phyloP scores from a whole-genome alignment of 2,329 filamentous ascomycete species.

The Diaporthe longicolla region DNA sequence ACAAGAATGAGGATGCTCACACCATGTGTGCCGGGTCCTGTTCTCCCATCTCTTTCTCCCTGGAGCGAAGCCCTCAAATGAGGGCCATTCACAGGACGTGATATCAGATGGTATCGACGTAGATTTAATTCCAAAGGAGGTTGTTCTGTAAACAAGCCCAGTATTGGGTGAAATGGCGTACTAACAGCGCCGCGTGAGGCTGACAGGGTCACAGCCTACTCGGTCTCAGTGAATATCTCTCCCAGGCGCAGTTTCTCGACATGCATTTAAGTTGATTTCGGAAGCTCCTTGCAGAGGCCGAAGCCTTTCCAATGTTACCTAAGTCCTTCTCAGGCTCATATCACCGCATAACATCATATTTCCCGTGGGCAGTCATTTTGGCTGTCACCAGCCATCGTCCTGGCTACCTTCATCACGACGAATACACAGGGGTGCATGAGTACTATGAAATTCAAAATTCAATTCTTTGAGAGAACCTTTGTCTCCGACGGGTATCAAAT shows the following conservation, averaged over 20 bases:
- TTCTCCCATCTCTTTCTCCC: too few relatives aligned
- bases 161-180: not conserved
- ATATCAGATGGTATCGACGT: too few relatives aligned
- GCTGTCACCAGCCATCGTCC: not conserved
- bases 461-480: conserved; percentile 10
- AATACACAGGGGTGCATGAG: too few relatives aligned
- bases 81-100: too few relatives aligned
- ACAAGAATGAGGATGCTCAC: not conserved
- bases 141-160: not conserved
- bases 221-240: not conserved
- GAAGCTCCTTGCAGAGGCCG: too few relatives aligned
- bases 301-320: not conserved
- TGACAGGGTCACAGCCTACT: not conserved
- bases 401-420: not conserved
- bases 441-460: not conserved
- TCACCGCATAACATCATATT: not conserved
- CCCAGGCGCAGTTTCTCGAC: not conserved
- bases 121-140: too few relatives aligned
- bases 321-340: not conserved
- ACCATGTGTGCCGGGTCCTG: not conserved
- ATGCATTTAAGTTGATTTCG: not conserved
- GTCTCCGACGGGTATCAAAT: conserved; percentile 3
- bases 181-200: not conserved
- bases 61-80: too few relatives aligned
- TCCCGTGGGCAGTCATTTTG: too few relatives aligned